Conservation (phyloP, 805 yeast genomes). For the Cyberlindnera xylosilytica region DNA sequence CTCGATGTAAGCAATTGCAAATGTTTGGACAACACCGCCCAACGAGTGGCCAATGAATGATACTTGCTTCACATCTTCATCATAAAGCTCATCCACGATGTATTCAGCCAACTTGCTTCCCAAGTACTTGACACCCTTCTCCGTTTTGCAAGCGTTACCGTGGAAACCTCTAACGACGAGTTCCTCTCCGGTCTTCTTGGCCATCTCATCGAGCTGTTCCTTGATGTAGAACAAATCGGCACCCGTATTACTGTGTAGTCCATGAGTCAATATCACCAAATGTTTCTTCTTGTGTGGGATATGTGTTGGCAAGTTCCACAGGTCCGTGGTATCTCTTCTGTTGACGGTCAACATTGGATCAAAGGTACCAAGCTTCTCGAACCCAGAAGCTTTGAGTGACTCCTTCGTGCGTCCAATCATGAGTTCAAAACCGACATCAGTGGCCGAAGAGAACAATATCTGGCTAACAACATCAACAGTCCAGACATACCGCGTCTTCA, state of each 20-base stretch:
- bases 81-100: slow-evolving; percentile 46
- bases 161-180: slow-evolving; percentile 66
- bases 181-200: slow-evolving; percentile 43
- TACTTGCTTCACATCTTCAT: slow-evolving; percentile 45
- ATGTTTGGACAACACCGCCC: slow-evolving; percentile 77
- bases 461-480: slow-evolving; percentile 69
- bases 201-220: slow-evolving; percentile 55
- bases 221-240: slow-evolving; percentile 74
- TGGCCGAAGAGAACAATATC: slow-evolving; percentile 59
- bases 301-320: slow-evolving; percentile 67
- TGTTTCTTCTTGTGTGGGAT: slow-evolving; percentile 47
- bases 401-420: slow-evolving; percentile 43
- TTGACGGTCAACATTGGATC: slow-evolving; percentile 42
- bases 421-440: slow-evolving; percentile 62
- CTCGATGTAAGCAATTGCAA: slow-evolving; percentile 70
- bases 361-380: slow-evolving; percentile 32
- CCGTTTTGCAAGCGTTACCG: slow-evolving; percentile 75
- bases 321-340: slow-evolving; percentile 54
- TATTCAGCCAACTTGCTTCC: slow-evolving; percentile 72
- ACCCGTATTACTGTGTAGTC: slow-evolving; percentile 71
- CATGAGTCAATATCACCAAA: slow-evolving; percentile 71
- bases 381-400: slow-evolving; percentile 16
- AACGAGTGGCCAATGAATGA: slow-evolving; percentile 79
- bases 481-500: slow-evolving; percentile 62
- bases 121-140: slow-evolving; percentile 69